Evolutionary conservation across 495 filamentous ascomycete genomes (phyloP), one percentile per base, ranked within the genome.

Genomic region (Neurospora cerealis): DNA sequence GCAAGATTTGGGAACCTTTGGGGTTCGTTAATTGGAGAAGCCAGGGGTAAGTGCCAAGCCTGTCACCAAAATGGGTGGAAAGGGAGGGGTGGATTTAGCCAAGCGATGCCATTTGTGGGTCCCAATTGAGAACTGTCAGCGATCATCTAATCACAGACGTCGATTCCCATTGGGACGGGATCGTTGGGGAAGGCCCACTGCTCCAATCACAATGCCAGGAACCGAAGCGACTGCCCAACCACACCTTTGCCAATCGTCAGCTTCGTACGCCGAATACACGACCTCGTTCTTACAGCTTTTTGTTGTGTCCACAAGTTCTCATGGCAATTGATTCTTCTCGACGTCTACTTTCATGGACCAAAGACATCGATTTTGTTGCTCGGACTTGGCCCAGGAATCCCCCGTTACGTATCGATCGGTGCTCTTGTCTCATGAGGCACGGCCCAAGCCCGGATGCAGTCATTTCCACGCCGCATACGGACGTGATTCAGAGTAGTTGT

Each of bases 151-250:
- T 44, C 39, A 32, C 24, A 28, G 70, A n/a, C 32, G 34, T 21
- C 8, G 21, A 48, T 71, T 34, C 39, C 17, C 40, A 60, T 34
- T 10, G 32, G 13, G 48, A 69, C 37, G 34, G 40, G 38, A 71
- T 71, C 69, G 38, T 79, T 77, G 77, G 77, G 77, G 76, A 76
- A 77, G 60, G 71, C 72, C 77, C 73, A 74, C 19, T 39, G 34
- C 62, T 70, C 66, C 71, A 70, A 73, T 73, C 66, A 69, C 60
- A 71, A 69, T 66, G 54, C 2, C 54, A 69, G 66, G 71, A 62
- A 66, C 74, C 70, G 72, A 32, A 24, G 15, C 40, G 34, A 34
- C 15, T 69, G 70, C 70, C 74, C 42, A 75, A 60, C 72, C 44
- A 38, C 54, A 72, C n/a, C 60, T 34, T 44, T 54, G 36, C 32